Base-by-base conservation (phyloP, 1,139 yeast genomes). In the Yamadazyma diddensiae region DNA sequence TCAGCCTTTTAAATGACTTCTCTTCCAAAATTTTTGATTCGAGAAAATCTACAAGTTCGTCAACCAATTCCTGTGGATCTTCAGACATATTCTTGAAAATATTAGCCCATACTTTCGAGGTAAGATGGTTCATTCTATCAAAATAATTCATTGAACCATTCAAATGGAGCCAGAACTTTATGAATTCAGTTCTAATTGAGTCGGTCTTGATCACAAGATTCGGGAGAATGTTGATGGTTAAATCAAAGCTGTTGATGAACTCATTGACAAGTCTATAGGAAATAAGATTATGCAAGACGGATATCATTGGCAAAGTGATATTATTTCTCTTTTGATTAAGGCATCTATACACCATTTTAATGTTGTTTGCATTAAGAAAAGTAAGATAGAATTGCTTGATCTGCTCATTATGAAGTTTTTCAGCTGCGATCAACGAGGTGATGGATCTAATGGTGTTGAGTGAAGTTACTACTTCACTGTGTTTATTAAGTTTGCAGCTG, bases 291-390 rank as follows among this genome's bases (percentile, higher is more conserved):
- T 62, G 63, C 45, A 90, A 55, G 12, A 88, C 49, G 26, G 71
- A 55, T 18, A 87, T 51, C 1, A 74, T 70, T 0, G 94, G 82
- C 35, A 73, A 78, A 1, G 92, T 77, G 8, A 77, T 59, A 1
- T 75, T 63, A 0, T 83, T 77, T 42, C 80, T 73, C 44, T 70
- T 35, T 37, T 77, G 73, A 39, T 71, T 74, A 28, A 88, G 60
- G 15, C 84, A 79, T 46, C 95, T 67, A 55, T 84, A 85, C 4
- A 88, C 62, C 15, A 79, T 72, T 46, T 81, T 83, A 30, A 73
- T 54, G 49, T 83, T 75, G 34, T 68, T 71, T 2, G 68, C 23
- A 12, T 36, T 64, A 13, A 87, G 55, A 7, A 87, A 57, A 14
- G 72, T 72, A 31, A 62, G 67, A 36, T 81, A 73, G 30, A 77